Percentiles rank a stretch among this genome's conserved stretches.
These are phyloP conservation scores for Cubamyces sp. DNA, from an alignment of 768 basidiomycete genomes.

Conservation along the genomic window DNA sequence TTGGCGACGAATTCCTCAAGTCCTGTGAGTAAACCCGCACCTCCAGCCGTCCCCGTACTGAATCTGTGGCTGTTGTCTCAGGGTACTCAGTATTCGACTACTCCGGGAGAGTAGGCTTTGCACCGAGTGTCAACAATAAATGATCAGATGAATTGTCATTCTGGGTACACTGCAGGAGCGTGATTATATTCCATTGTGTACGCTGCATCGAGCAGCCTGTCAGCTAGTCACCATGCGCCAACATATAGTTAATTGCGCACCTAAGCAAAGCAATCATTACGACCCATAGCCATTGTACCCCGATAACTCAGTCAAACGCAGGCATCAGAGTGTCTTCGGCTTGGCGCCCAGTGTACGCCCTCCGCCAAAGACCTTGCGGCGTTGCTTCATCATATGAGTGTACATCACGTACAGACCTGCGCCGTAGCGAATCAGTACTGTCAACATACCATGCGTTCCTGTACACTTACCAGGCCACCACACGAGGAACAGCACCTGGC, in stretches of 20 bases:
- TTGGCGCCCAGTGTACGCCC: conserved; percentile 40
- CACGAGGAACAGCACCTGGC: conserved; percentile 63
- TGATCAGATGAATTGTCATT: neutral
- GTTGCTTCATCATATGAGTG: conserved; percentile 61
- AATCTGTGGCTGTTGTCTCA: conserved; percentile 30
- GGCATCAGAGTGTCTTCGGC: conserved; percentile 36
- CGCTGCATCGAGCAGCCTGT: neutral
- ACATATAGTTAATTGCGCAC: neutral
- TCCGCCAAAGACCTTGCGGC: conserved; percentile 55
- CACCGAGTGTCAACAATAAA: conserved; percentile 54
- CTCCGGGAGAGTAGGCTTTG: conserved; percentile 60
- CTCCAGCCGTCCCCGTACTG: conserved; percentile 4
- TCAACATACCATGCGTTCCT: neutral
- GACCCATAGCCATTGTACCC: too few relatives aligned
- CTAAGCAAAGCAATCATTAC: conserved; percentile 6
- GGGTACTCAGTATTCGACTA: conserved; percentile 70
- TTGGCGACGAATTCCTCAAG: conserved; percentile 70
- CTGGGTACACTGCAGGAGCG: neutral
- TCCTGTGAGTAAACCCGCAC: conserved; percentile 50
- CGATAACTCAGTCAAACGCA: neutral
- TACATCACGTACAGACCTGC: conserved; percentile 53
- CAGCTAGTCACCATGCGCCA: too few relatives aligned
- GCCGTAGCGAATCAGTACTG: conserved; percentile 5
- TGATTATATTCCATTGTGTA: neutral
- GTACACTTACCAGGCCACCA: conserved; percentile 86